Evolutionary conservation across 805 yeast species (phyloP), one percentile per base, ranked within the genome.

Genomic region (Suhomyces prunicola): DNA sequence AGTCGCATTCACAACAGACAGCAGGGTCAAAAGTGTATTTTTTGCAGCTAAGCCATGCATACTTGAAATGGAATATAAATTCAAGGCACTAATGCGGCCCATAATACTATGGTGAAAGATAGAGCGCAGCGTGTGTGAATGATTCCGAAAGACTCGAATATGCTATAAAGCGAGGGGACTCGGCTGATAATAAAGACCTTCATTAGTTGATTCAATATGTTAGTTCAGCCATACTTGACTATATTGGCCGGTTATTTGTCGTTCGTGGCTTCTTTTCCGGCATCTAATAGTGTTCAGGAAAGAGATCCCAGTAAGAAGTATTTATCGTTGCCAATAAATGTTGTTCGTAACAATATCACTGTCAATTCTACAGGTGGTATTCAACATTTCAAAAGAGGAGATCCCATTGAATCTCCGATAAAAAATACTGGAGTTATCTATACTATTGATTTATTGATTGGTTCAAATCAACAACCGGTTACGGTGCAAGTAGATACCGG

Each of bases 391-490:
- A 10, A 27, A 24, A 29, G 8, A 8, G 8, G 36, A 31, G 36
- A 31, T 13, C 3, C 15, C 15, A 31, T 31, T 2, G 15, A n/a
- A 13, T 5, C 9, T 9, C 19, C 13, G 10, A 44, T 44, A 8
- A 5, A 44, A 10, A 27, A 44, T 19, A 5, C 13, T 19, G 6
- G 9, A 23, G 6, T 8, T 12, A 17, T 4, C 27, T 35, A 35
- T 19, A 33, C 23, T 46, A 23, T 46, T 19, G 44, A 46, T n/a
- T 35, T 46, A 13, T 24, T 31, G 23, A 3, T 48, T 17, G 56
- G 56, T 2, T 50, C 56, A 17, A 44, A 54, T 48, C 39, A 51
- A 33, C 52, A 54, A 36, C 23, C 41, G 3, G 33, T 51, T 17
- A 35, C 54, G 6, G 50, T 51, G 13, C 10, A 31, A 35, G 27